Evolutionary conservation across 75 land plant species (phyloP), one percentile per base, ranked within the genome.

Genomic region (Selaginella moellendorffii): DNA sequence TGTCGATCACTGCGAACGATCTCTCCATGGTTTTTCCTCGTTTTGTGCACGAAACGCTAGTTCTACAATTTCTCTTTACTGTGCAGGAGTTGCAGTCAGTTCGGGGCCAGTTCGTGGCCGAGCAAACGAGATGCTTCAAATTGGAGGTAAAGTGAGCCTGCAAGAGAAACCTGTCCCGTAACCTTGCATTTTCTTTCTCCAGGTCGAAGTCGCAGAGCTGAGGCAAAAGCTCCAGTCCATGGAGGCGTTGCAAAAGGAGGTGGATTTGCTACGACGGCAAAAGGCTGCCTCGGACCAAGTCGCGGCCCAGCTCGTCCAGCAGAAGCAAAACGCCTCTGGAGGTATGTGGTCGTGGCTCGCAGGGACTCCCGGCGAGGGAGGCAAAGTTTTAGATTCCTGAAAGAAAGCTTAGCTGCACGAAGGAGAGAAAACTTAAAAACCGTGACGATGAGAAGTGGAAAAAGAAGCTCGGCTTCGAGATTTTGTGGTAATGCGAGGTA

Each of bases 301-400:
- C 8, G 84, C 84, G 19, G 46, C 46, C 14, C 10, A 5, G 14
- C 70, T 53, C 29, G 89, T 87, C 2, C 81, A 80, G 62, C 95
- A 85, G 68, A 88, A 73, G 68, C 89, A 85, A 63, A 53, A 78
- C 53, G 80, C 86, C 1, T 82, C 85, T 36, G 5, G 10, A 5
- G 87, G 91, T 12, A 79, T 93, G 22, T 93, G 98, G 98, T 80
- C 95, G 31, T 93, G 98, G 98, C 78, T 93, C 19, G 90, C 96
- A 24, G 96, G 96, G 56, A 36, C 65, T 29, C 86, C 97, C 29
- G 78, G 82, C 0, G 77, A 69, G n/a, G n/a, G n/a, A n/a, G n/a
- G n/a, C n/a, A n/a, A n/a, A n/a, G n/a, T n/a, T n/a, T n/a, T n/a
- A n/a, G n/a, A n/a, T n/a, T n/a, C n/a, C n/a, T n/a, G n/a, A n/a